Percentiles rank a stretch among this genome's conserved stretches.
Conservation (phyloP, 2,329 filamentous ascomycete species). For the Cercospora zeae-maydis region DNA sequence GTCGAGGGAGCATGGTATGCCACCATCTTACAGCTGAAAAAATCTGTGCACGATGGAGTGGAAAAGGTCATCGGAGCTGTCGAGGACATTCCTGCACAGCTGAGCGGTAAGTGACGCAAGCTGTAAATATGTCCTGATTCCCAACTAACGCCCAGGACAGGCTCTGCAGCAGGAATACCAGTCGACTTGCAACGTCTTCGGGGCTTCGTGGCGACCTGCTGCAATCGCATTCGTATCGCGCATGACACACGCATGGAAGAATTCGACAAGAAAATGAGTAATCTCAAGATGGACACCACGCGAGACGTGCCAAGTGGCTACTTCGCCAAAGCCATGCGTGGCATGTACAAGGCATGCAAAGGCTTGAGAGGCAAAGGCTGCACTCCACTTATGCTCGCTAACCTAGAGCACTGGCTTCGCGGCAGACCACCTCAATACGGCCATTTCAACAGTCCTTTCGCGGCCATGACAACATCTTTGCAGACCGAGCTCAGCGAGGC, state of each 20-base stretch:
- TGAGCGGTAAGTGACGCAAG: background rate
- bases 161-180: background rate
- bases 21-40: background rate
- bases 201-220: background rate
- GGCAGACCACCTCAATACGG: background rate
- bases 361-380: constrained; percentile 5
- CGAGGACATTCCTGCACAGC: constrained; percentile 4
- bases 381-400: background rate
- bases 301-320: constrained; percentile 19
- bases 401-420: background rate
- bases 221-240: constrained; percentile 9
- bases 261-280: constrained; percentile 13
- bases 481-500: constrained; percentile 2
- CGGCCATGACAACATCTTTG: background rate
- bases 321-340: constrained; percentile 19
- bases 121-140: too few species aligned
- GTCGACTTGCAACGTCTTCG: background rate
- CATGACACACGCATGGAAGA: background rate
- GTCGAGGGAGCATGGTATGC: background rate
- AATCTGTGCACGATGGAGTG: background rate
- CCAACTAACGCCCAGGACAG: too few species aligned
- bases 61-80: background rate
- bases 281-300: constrained; percentile 19
- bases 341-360: constrained; percentile 24
- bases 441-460: background rate